Conservation (phyloP, 2,329 filamentous ascomycete species). For the Sporothrix brunneoviolacea region DNA sequence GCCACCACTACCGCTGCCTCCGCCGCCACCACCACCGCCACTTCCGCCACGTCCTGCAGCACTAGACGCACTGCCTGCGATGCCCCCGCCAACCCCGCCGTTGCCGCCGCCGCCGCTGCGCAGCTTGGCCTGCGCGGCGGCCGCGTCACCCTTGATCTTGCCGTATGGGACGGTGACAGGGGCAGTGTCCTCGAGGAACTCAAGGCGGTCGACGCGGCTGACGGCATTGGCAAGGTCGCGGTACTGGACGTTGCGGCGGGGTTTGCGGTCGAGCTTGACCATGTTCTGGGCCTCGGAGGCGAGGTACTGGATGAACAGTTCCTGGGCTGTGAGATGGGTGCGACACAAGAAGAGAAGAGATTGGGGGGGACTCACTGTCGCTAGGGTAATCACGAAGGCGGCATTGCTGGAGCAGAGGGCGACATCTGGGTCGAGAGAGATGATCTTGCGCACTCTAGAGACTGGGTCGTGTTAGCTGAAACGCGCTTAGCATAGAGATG, state of each 20-base stretch:
- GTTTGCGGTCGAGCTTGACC: constrained; percentile 85
- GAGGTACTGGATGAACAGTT: constrained; percentile 93
- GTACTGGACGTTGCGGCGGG: constrained; percentile 90
- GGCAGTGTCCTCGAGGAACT: constrained; percentile 87
- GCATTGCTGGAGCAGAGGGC: constrained; percentile 85
- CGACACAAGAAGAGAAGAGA: background rate
- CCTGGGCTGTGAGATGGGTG: constrained; percentile 41
- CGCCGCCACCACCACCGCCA: background rate
- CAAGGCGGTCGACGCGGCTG: constrained; percentile 82
- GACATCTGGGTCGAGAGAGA: constrained; percentile 80
- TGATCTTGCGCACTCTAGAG: constrained; percentile 92
- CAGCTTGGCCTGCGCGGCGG: constrained; percentile 42
- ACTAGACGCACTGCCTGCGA: background rate
- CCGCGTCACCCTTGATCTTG: constrained; percentile 61
- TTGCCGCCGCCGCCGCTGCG: constrained; percentile 19
- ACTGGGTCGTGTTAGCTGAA: constrained; percentile 45
- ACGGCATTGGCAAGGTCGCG: constrained; percentile 86
- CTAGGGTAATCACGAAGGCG: constrained; percentile 86
- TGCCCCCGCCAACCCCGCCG: background rate
- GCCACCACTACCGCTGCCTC: background rate
- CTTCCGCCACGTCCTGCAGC: background rate
- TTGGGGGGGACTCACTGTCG: constrained; percentile 52
- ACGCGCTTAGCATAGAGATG: too few species aligned
- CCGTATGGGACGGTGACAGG: constrained; percentile 80
- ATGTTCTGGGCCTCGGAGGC: constrained; percentile 79